Conservation (phyloP, 805 yeast genomes). For the Saturnispora zaruensis region DNA sequence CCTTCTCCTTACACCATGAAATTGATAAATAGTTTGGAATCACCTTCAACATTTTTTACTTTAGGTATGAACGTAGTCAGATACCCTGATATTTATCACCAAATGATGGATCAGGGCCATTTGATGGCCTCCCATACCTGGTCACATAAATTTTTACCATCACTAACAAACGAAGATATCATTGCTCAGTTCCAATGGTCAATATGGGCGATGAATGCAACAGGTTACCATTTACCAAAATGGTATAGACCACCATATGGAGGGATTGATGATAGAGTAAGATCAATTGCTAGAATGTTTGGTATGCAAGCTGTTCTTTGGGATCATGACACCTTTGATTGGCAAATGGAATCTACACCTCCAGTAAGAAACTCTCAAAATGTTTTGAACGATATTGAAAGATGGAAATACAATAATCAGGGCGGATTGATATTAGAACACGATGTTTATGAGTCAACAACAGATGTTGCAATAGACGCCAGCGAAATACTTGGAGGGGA, state of each 20-base stretch:
- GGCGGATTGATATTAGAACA: slow-evolving; percentile 80
- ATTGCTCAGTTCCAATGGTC: slow-evolving; percentile 92
- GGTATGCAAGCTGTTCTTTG: slow-evolving; percentile 85
- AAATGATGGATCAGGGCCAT: slow-evolving; percentile 57
- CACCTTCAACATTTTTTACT: slow-evolving; percentile 71
- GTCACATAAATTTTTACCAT: slow-evolving; percentile 82
- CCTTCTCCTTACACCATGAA: slow-evolving; percentile 67
- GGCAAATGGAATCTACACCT: slow-evolving; percentile 57
- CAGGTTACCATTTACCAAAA: slow-evolving; percentile 76
- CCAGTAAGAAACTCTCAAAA: slow-evolving; percentile 38
- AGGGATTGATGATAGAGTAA: slow-evolving; percentile 79
- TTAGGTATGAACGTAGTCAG: slow-evolving; percentile 74
- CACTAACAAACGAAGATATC: slow-evolving; percentile 67
- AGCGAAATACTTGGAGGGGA: slow-evolving; percentile 44
- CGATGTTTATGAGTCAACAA: slow-evolving; percentile 63
- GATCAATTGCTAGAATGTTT: slow-evolving; percentile 71
- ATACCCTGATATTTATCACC: slow-evolving; percentile 62
- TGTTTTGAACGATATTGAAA: slow-evolving; percentile 46
- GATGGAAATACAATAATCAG: slow-evolving; percentile 37
- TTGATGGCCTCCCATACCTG: slow-evolving; percentile 84
- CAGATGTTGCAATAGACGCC: slow-evolving; percentile 56
- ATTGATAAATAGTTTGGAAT: slow-evolving; percentile 44
- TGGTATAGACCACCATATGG: slow-evolving; percentile 98
- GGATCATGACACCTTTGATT: slow-evolving; percentile 82
- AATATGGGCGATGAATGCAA: slow-evolving; percentile 96